These are phyloP conservation scores for Trichosporon faecale DNA, from an alignment of 1,284 basidiomycete species.

Conservation along the genomic window DNA sequence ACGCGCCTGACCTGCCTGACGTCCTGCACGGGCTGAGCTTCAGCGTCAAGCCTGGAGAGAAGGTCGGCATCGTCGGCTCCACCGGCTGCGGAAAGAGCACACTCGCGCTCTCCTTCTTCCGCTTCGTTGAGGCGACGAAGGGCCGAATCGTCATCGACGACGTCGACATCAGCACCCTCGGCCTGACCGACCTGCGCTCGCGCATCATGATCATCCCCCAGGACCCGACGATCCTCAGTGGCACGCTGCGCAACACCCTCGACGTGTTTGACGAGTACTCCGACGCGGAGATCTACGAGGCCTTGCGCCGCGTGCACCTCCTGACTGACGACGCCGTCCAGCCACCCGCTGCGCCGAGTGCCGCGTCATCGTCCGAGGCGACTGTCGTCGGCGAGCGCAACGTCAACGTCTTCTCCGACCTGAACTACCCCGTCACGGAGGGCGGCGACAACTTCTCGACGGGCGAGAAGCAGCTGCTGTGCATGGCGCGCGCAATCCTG, in stretches of 20 bases:
- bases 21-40: conserved; percentile 82
- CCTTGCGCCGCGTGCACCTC: conserved; percentile 80
- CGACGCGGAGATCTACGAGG: conserved; percentile 80
- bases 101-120: conserved; percentile 88
- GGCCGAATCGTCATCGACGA: conserved; percentile 82
- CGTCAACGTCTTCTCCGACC: conserved; percentile 76
- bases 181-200: conserved; percentile 77
- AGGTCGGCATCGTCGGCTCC: conserved; percentile 79
- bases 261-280: conserved; percentile 87
- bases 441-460: conserved; percentile 87
- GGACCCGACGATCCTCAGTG: conserved; percentile 86
- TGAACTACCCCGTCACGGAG: conserved; percentile 68
- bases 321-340: conserved; percentile 53
- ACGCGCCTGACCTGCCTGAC: conserved; percentile 74
- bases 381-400: conserved; percentile 59
- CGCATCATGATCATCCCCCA: conserved; percentile 89
- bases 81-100: conserved; percentile 77
- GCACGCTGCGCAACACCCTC: conserved; percentile 78
- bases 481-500: conserved; percentile 77
- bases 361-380: conserved; percentile 31
- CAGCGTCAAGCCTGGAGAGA: conserved; percentile 64
- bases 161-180: conserved; percentile 75
- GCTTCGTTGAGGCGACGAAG: conserved; percentile 83
- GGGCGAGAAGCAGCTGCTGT: conserved; percentile 79
- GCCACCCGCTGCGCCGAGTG: neutral